Conservation (phyloP, 805 yeast species). For the Saccharomycopsis olivae region DNA sequence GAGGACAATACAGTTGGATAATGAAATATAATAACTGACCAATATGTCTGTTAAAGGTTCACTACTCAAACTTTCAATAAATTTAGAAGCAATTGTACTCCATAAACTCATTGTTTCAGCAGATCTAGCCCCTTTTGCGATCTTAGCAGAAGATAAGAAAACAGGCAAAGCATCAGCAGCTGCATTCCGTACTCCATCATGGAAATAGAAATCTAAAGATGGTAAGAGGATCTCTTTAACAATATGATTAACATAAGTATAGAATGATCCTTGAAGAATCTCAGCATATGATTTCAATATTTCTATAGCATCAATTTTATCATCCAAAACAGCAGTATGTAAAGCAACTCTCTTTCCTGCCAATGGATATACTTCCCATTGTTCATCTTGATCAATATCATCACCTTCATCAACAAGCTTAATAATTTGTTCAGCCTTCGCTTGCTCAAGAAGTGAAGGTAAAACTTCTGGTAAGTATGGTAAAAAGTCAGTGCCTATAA, state of each 20-base stretch:
- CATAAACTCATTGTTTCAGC: slow-evolving; percentile 58
- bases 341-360: slow-evolving; percentile 92
- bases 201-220: slow-evolving; percentile 81
- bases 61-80: slow-evolving; percentile 53
- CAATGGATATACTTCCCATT: slow-evolving; percentile 88
- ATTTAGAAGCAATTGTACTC: slow-evolving; percentile 55
- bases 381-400: slow-evolving; percentile 72
- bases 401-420: slow-evolving; percentile 75
- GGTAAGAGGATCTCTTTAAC: slow-evolving; percentile 75
- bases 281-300: slow-evolving; percentile 75
- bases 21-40: slow-evolving; percentile 65
- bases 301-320: slow-evolving; percentile 88
- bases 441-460: slow-evolving; percentile 81
- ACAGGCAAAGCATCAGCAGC: slow-evolving; percentile 81
- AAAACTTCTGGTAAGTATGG: slow-evolving; percentile 77
- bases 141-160: slow-evolving; percentile 50
- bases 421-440: slow-evolving; percentile 83
- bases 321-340: slow-evolving; percentile 90
- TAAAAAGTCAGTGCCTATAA: slow-evolving; percentile 75
- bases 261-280: slow-evolving; percentile 71
- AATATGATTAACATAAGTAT: slow-evolving; percentile 71
- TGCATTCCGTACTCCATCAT: slow-evolving; percentile 89
- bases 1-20: slow-evolving; percentile 53
- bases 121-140: slow-evolving; percentile 39
- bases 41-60: slow-evolving; percentile 82